Percentiles rank a stretch among this genome's conserved stretches.
Evolutionary conservation across 2,329 filamentous ascomycete species (phyloP).

Genomic region (Talaromyces pinophilus): DNA sequence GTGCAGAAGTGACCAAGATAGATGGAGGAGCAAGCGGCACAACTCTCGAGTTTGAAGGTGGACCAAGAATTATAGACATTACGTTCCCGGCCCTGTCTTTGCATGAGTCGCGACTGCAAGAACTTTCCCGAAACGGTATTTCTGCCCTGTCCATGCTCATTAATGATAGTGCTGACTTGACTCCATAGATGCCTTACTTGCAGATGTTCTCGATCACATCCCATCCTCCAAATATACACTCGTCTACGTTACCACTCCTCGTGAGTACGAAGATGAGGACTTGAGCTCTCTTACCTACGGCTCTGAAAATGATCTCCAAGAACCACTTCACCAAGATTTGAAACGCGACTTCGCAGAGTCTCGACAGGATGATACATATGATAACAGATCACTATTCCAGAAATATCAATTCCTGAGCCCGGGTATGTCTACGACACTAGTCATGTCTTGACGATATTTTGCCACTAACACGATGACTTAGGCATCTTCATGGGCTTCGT

Average conservation of each 20-base stretch:
- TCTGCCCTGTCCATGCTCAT: background rate
- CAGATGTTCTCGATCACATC: slow-evolving; percentile 50
- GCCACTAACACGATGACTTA: slow-evolving; percentile 13
- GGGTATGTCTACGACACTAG: slow-evolving; percentile 55
- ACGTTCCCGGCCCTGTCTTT: slow-evolving; percentile 47
- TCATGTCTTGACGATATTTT: background rate
- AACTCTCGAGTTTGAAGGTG: slow-evolving; percentile 40
- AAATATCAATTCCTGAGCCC: slow-evolving; percentile 94
- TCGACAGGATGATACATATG: slow-evolving; percentile 41
- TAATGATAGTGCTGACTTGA: slow-evolving; percentile 19
- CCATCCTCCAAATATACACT: slow-evolving; percentile 67
- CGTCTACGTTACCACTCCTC: slow-evolving; percentile 69
- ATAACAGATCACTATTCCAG: slow-evolving; percentile 63
- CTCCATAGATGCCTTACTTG: slow-evolving; percentile 49
- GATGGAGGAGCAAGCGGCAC: slow-evolving; percentile 47
- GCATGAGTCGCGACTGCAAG: slow-evolving; percentile 38
- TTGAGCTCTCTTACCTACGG: slow-evolving; percentile 57
- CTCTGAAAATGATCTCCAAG: slow-evolving; percentile 59
- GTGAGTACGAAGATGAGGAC: slow-evolving; percentile 34
- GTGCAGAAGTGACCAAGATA: slow-evolving; percentile 45
- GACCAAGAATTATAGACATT: slow-evolving; percentile 48
- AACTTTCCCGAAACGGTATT: slow-evolving; percentile 46
- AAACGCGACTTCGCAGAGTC: slow-evolving; percentile 62
- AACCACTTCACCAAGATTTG: slow-evolving; percentile 68
- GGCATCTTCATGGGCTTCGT: slow-evolving; percentile 87